Evolutionary conservation across 345 rosid species (phyloP).

Genomic region (Salix suchowensis): DNA sequence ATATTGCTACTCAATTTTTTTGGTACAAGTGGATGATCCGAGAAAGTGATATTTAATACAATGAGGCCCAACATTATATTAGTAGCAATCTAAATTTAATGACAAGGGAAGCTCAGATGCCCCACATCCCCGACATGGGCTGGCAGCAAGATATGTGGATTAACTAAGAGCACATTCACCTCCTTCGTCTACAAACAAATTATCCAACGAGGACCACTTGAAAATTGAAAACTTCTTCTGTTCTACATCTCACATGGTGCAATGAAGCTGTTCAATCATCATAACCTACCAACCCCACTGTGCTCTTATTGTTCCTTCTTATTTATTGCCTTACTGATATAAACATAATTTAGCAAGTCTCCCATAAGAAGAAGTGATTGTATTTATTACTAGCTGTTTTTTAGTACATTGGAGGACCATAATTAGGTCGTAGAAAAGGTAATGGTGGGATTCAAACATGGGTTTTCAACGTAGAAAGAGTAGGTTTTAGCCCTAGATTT

Average conservation of each 20-base stretch:
- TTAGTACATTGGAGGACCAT: too few species aligned
- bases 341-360: too few species aligned
- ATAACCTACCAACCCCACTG: background rate
- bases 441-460: too few species aligned
- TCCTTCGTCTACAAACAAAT: background rate
- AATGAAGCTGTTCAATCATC: background rate
- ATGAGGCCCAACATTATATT: background rate
- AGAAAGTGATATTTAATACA: background rate
- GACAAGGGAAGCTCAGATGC: background rate
- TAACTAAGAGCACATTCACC: conserved; percentile 3
- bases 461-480: too few species aligned
- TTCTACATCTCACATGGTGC: background rate
- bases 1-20: too few species aligned
- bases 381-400: too few species aligned
- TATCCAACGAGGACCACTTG: background rate
- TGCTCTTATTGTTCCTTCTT: background rate
- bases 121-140: conserved; percentile 13
- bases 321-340: background rate
- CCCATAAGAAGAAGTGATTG: too few species aligned
- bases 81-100: background rate
- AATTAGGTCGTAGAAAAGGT: too few species aligned
- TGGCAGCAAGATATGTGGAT: background rate
- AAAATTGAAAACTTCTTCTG: background rate
- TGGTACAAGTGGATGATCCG: background rate
- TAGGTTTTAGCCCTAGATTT: too few species aligned